These are phyloP conservation scores for Poteriospumella lacustris DNA, from an alignment of 108 stramenopile species.

Conservation along the genomic window DNA sequence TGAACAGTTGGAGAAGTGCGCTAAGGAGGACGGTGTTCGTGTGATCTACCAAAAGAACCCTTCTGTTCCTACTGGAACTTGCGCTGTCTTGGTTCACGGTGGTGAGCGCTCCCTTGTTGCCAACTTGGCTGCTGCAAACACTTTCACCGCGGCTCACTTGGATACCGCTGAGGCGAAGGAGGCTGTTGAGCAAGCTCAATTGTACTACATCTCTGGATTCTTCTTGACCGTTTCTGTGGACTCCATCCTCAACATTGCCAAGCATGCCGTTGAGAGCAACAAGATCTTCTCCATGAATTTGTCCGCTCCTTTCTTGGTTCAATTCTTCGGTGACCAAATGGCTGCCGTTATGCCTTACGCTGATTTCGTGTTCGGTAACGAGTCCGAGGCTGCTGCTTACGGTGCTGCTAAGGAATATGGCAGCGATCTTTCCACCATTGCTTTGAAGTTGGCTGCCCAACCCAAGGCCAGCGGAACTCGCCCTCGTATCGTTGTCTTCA, in stretches of 20 bases:
- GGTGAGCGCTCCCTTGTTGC: slow-evolving; percentile 91
- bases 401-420: slow-evolving; percentile 88
- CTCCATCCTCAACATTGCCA: slow-evolving; percentile 74
- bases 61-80: slow-evolving; percentile 90
- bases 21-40: slow-evolving; percentile 81
- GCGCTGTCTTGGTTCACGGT: slow-evolving; percentile 88
- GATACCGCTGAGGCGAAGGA: slow-evolving; percentile 83
- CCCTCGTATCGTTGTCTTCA: slow-evolving; percentile 87
- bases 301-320: slow-evolving; percentile 94
- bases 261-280: slow-evolving; percentile 74
- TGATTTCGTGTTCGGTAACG: slow-evolving; percentile 95
- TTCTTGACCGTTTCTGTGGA: slow-evolving; percentile 95
- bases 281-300: slow-evolving; percentile 94
- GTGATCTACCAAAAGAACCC: slow-evolving; percentile 91
- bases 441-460: slow-evolving; percentile 71
- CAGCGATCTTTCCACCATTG: slow-evolving; percentile 79
- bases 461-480: slow-evolving; percentile 76
- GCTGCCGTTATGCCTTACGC: slow-evolving; percentile 84
- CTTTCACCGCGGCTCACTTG: slow-evolving; percentile 80
- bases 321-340: slow-evolving; percentile 93
- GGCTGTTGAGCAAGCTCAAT: slow-evolving; percentile 70
- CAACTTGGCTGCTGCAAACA: slow-evolving; percentile 96
- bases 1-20: slow-evolving; percentile 61
- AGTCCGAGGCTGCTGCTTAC: slow-evolving; percentile 92
- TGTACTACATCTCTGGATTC: slow-evolving; percentile 95